Conservation (phyloP, 441 rosid genomes). For the Macaranga tanarius region DNA sequence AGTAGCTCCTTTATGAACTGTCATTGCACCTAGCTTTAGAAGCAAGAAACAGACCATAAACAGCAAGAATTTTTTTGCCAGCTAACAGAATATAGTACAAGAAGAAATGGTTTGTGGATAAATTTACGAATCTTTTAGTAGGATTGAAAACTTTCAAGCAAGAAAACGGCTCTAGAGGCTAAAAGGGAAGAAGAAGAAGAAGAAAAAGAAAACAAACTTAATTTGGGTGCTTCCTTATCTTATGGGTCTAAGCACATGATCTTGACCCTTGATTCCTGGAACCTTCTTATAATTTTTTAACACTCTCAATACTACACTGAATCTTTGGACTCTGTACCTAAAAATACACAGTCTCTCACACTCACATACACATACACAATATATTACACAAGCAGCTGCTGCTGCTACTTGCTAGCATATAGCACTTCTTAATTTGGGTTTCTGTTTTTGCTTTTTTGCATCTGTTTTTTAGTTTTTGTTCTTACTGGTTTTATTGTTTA, state of each 20-base stretch:
- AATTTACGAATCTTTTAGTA: background rate
- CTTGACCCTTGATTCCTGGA: conserved; percentile 96
- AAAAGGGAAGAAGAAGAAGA: conserved; percentile 1
- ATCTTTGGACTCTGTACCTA: conserved; percentile 38
- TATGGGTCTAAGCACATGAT: conserved; percentile 60
- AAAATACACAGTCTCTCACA: conserved; percentile 14
- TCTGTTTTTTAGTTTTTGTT: conserved; percentile 28
- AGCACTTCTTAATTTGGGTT: conserved; percentile 27
- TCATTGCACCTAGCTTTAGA: conserved; percentile 36
- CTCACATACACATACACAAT: too few species aligned
- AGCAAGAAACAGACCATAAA: background rate
- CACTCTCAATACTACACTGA: conserved; percentile 9
- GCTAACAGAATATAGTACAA: background rate
- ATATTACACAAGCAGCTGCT: background rate
- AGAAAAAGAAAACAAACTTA: background rate
- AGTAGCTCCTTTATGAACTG: conserved; percentile 29
- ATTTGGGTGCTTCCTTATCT: conserved; percentile 29
- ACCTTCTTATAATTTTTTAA: conserved; percentile 61
- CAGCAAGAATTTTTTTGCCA: background rate
- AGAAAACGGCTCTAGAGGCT: background rate
- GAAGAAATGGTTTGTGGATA: background rate
- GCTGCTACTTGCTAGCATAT: background rate
- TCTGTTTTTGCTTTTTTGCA: conserved; percentile 25
- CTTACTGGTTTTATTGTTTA: background rate
- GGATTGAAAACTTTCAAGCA: background rate